These are phyloP conservation scores for Fusarium sp. DNA, from an alignment of 2,329 filamentous ascomycete species.

Conservation along the genomic window DNA sequence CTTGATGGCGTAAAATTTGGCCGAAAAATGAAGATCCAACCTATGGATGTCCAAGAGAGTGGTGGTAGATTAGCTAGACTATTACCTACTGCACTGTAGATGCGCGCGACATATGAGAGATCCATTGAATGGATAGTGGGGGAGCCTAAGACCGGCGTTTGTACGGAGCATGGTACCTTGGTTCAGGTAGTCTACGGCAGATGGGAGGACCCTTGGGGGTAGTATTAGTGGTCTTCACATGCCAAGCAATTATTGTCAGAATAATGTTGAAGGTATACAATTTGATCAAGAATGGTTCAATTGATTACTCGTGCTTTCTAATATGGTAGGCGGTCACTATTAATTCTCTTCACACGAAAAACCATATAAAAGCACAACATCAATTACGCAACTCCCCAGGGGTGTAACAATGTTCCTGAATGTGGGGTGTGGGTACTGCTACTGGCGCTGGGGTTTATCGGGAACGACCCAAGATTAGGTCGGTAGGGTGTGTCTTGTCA, in stretches of 20 bases:
- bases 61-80: slow-evolving; percentile 17
- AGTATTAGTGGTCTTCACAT: slow-evolving; percentile 10
- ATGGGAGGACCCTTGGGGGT: slow-evolving; percentile 20
- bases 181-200: not conserved
- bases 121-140: slow-evolving; percentile 21
- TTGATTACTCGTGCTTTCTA: not conserved
- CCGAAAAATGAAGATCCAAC: slow-evolving; percentile 26
- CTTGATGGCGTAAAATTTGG: too few relatives aligned
- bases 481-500: slow-evolving; percentile 30
- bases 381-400: not conserved
- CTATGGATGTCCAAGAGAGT: slow-evolving; percentile 17
- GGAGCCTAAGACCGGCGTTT: slow-evolving; percentile 14
- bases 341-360: too few relatives aligned
- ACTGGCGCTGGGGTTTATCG: slow-evolving; percentile 38
- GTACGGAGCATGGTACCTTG: slow-evolving; percentile 8
- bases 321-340: too few relatives aligned
- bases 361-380: too few relatives aligned
- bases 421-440: slow-evolving; percentile 31
- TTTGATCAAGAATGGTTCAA: too few relatives aligned
- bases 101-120: slow-evolving; percentile 28
- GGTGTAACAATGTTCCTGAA: slow-evolving; percentile 23
- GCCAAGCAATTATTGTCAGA: not conserved
- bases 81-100: slow-evolving; percentile 1
- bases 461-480: slow-evolving; percentile 41
- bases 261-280: not conserved